Percentiles rank a stretch among this genome's conserved stretches.
phyloP scores from a whole-genome alignment of 2,329 filamentous ascomycete genomes.

The Venturia asperata region DNA sequence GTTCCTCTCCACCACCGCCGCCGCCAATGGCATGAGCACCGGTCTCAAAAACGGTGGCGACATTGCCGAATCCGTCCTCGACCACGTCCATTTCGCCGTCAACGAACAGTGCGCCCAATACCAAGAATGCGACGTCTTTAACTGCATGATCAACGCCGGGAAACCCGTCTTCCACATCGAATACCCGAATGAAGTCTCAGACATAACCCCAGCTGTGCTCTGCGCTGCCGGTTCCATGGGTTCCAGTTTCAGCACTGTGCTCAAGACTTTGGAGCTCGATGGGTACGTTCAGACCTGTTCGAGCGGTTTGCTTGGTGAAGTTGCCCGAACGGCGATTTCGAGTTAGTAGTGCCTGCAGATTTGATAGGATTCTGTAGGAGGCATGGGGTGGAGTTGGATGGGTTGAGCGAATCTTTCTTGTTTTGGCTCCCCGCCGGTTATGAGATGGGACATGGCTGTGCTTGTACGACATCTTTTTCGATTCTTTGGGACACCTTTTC shows the following conservation, averaged over 20 bases:
- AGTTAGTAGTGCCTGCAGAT: background rate
- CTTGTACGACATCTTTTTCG: background rate
- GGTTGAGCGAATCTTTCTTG: background rate
- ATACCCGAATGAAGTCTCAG: constrained; percentile 38
- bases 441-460: background rate
- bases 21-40: constrained; percentile 40
- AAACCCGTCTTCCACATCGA: constrained; percentile 71
- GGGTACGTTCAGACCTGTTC: constrained; percentile 27
- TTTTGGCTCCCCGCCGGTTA: background rate
- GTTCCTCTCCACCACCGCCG: constrained; percentile 16
- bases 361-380: background rate
- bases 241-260: constrained; percentile 51
- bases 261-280: constrained; percentile 59
- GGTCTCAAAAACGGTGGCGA: constrained; percentile 18
- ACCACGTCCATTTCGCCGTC: constrained; percentile 56
- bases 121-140: constrained; percentile 52
- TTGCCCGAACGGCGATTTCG: background rate
- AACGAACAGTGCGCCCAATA: constrained; percentile 63
- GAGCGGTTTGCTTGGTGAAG: background rate
- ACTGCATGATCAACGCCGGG: constrained; percentile 49
- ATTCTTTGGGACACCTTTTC: background rate
- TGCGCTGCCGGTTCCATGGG: constrained; percentile 30
- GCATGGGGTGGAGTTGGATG: background rate
- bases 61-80: constrained; percentile 33
- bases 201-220: background rate